These are phyloP conservation scores for Cardamine occulta DNA, from an alignment of 345 rosid genomes.

Conservation along the genomic window DNA sequence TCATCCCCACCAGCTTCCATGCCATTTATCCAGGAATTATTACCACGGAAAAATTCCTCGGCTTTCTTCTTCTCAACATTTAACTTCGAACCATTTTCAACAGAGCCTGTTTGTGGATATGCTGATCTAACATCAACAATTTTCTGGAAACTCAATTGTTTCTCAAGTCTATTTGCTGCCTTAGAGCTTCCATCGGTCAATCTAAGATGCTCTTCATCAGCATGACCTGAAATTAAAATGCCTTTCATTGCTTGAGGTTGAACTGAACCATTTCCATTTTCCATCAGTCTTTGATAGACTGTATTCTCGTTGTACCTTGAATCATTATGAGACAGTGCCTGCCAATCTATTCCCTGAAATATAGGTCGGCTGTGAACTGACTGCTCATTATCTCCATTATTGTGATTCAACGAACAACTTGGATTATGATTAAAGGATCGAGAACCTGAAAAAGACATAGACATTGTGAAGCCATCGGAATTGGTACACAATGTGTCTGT, in stretches of 20 bases:
- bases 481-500: conserved; percentile 67
- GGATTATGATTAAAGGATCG: conserved; percentile 93
- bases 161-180: conserved; percentile 59
- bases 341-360: conserved; percentile 87
- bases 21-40: conserved; percentile 65
- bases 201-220: conserved; percentile 50
- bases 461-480: conserved; percentile 88
- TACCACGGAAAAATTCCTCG: conserved; percentile 61
- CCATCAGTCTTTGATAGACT: conserved; percentile 61
- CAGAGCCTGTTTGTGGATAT: conserved; percentile 67
- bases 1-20: conserved; percentile 66
- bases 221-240: conserved; percentile 52
- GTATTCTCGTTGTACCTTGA: conserved; percentile 70
- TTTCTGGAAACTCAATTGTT: conserved; percentile 71
- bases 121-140: conserved; percentile 66
- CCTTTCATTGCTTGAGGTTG: conserved; percentile 61
- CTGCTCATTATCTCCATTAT: conserved; percentile 87
- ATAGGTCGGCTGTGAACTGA: conserved; percentile 96
- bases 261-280: conserved; percentile 66
- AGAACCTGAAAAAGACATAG: conserved; percentile 94
- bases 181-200: conserved; percentile 60
- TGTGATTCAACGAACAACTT: conserved; percentile 94
- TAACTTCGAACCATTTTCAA: conserved; percentile 63
- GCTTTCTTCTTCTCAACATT: conserved; percentile 68
- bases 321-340: conserved; percentile 70